Base-by-base conservation (phyloP, 768 basidiomycete species). In the Trametes sanguinea region DNA sequence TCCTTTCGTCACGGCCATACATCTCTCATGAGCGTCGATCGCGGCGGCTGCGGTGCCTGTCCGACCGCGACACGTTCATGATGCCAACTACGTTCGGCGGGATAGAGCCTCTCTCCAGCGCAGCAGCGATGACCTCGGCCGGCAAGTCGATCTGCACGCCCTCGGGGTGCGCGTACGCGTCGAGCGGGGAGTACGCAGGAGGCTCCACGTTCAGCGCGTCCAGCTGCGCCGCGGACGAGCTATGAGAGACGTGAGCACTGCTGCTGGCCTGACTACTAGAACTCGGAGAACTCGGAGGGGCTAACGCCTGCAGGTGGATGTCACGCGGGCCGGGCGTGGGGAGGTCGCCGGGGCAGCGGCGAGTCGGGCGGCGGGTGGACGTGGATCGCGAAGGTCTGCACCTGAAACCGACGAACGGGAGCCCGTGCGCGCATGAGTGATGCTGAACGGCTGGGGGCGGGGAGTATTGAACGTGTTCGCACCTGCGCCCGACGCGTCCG, bases 131-230 rank as follows among this genome's bases (percentile, higher is more conserved):
- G 60, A 96, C 84, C 67, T 97, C 95, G 37, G 94, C 92, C 29
- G 95, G 95, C 37, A 97, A 79, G 75, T 97, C 93, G 51, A 95
- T 87, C 54, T 92, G 91, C n/a, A 96, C 92, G 33, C 94, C 95
- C 44, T 93, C 94, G 54, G 86, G 79, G 69, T 93, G 92, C 29
- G 85, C 82, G 67, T 80, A 90, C n/a, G 91, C 87, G 70, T 94
- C 92, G 69, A 94, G 75, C n/a, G 92, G 92, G 6, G 92, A 92
- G 76, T 94, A 94, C 16, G 89, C 90, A 29, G 93, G 93, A 22
- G 92, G 92, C 63, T 90, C 88, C 59, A 84, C 80, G 61, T 77
- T 76, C 48, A 85, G 56, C 27, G 77, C 68, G 29, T 74, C 69
- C 9, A 58, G 46, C 13, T 50, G 63, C 22, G 60, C 56, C 33